These are phyloP conservation scores for Hypoxylon cercidicola DNA, from an alignment of 495 filamentous ascomycete genomes.

Conservation along the genomic window DNA sequence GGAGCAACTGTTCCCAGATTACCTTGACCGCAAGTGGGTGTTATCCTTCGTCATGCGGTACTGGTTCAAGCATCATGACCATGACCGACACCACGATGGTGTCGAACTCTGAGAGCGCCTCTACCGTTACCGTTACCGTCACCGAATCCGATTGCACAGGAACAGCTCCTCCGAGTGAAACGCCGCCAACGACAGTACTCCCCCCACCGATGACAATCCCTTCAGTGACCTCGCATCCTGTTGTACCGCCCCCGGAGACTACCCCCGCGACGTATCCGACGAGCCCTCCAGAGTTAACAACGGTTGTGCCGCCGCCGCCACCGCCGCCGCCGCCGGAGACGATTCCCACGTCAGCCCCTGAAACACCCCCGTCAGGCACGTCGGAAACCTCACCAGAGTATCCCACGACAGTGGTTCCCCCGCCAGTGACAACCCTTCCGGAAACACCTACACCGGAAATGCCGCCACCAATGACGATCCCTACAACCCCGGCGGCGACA, in stretches of 20 bases:
- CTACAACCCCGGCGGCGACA: too few species aligned
- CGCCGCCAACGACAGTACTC: neutral
- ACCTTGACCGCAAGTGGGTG: conserved; percentile 62
- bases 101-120: conserved; percentile 8
- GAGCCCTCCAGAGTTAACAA: too few species aligned
- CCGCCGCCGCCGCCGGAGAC: too few species aligned
- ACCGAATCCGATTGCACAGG: neutral
- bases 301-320: too few species aligned
- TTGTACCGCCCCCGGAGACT: too few species aligned
- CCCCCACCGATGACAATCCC: neutral
- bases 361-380: neutral
- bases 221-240: neutral
- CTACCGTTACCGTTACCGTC: conserved; percentile 10
- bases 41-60: conserved; percentile 40
- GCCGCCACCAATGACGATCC: too few species aligned
- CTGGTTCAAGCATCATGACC: neutral
- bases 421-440: neutral
- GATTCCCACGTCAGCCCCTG: neutral
- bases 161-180: too few species aligned
- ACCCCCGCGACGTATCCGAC: too few species aligned
- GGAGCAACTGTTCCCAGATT: conserved; percentile 58
- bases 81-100: conserved; percentile 2
- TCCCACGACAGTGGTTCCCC: neutral
- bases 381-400: too few species aligned
- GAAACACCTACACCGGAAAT: neutral